Percentiles rank a stretch among this genome's conserved stretches.
Evolutionary conservation across 306 rosid genomes (phyloP).

Genomic region (Pueraria montana): DNA sequence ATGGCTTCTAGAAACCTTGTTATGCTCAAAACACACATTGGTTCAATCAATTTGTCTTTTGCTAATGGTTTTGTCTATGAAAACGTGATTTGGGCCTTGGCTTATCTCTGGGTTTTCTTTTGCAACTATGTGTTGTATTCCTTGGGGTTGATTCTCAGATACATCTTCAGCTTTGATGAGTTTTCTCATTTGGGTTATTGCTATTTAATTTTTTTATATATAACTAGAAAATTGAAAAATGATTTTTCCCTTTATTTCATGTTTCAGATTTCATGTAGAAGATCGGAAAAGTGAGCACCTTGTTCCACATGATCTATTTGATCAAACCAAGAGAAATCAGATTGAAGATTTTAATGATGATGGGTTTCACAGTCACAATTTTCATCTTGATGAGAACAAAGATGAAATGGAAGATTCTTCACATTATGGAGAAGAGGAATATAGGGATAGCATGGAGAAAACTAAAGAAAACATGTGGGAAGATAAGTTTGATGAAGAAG

Average conservation of each 20-base stretch:
- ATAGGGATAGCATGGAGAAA: too few relatives aligned
- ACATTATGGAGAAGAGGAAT: constrained; percentile 20
- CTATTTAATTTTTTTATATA: background rate
- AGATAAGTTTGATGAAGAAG: constrained; percentile 43
- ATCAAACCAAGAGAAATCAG: constrained; percentile 20
- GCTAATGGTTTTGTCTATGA: constrained; percentile 44
- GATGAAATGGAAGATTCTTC: too few relatives aligned
- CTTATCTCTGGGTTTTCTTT: constrained; percentile 51
- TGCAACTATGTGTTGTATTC: constrained; percentile 46
- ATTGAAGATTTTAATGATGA: constrained; percentile 45
- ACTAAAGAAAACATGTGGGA: background rate
- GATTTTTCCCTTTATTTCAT: too few relatives aligned
- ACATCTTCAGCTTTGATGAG: constrained; percentile 57
- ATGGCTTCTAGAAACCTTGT: constrained; percentile 59
- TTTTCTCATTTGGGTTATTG: constrained; percentile 26
- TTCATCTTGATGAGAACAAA: background rate
- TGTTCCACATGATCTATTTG: background rate
- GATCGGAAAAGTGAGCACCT: constrained; percentile 23
- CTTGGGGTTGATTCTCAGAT: constrained; percentile 52
- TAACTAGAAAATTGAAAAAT: too few relatives aligned
- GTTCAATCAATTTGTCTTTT: constrained; percentile 39
- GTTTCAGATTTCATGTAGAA: constrained; percentile 52
- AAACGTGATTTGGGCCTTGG: constrained; percentile 52
- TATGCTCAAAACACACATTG: constrained; percentile 51
- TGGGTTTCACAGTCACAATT: background rate